phyloP scores from a whole-genome alignment of 306 rosid species.

The Acacia confusa region DNA sequence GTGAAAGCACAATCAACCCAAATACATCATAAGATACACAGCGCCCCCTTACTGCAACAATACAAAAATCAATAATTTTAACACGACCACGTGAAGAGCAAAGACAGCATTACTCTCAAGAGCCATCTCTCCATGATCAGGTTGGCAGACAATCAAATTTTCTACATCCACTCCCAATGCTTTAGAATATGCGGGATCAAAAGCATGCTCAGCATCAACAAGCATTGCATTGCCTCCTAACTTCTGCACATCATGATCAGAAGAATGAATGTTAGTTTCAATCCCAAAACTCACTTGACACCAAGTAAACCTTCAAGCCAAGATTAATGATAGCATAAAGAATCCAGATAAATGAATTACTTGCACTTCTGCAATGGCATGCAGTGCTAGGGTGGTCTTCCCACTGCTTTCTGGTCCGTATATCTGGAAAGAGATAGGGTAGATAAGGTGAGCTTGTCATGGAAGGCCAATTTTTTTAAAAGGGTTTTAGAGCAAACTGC shows the following conservation, averaged over 20 bases:
- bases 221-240: conserved; percentile 99
- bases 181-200: conserved; percentile 96
- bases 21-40: conserved; percentile 4
- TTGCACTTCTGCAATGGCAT: conserved; percentile 98
- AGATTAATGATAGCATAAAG: conserved; percentile 21
- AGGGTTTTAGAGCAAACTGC: neutral
- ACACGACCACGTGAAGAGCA: conserved; percentile 32
- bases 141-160: conserved; percentile 94
- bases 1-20: conserved; percentile 37
- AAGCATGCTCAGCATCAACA: conserved; percentile 99
- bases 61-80: conserved; percentile 21
- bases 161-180: conserved; percentile 97
- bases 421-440: conserved; percentile 54
- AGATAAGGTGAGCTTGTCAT: conserved; percentile 19
- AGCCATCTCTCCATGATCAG: conserved; percentile 99
- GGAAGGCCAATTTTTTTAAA: neutral
- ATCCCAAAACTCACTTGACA: conserved; percentile 25
- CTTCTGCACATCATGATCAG: conserved; percentile 55
- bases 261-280: conserved; percentile 34
- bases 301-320: neutral
- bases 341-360: conserved; percentile 41
- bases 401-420: conserved; percentile 99
- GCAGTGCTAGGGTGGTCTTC: conserved; percentile 96
- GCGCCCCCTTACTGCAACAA: conserved; percentile 20
- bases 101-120: conserved; percentile 79